These are phyloP conservation scores for Phytophthora cajani DNA, from an alignment of 352 stramenopile species.

Conservation along the genomic window DNA sequence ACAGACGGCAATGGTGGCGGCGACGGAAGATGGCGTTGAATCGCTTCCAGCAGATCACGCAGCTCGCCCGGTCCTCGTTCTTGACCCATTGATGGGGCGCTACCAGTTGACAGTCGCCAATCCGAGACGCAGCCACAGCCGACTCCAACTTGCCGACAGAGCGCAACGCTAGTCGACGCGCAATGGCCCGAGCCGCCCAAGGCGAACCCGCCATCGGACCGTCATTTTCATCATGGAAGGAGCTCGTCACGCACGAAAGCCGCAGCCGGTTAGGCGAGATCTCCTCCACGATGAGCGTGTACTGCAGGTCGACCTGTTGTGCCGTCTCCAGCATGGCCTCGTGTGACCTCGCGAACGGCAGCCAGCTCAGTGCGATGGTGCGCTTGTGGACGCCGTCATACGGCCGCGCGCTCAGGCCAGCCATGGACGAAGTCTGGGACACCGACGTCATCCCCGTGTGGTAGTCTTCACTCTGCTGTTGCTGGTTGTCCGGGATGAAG, in stretches of 20 bases:
- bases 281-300: conserved; percentile 72
- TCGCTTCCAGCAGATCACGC: conserved; percentile 72
- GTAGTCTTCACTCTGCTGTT: conserved; percentile 13
- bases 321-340: conserved; percentile 33
- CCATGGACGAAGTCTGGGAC: conserved; percentile 31
- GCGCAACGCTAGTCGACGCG: conserved; percentile 49
- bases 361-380: conserved; percentile 65
- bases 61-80: conserved; percentile 60
- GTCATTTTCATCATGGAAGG: conserved; percentile 56
- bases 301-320: conserved; percentile 59
- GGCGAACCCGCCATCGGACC: conserved; percentile 34
- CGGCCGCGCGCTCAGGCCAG: conserved; percentile 33
- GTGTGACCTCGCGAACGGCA: conserved; percentile 52
- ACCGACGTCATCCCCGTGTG: conserved; percentile 22
- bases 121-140: conserved; percentile 52
- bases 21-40: conserved; percentile 65
- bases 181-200: conserved; percentile 45
- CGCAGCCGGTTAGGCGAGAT: conserved; percentile 51
- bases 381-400: conserved; percentile 63
- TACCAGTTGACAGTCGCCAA: conserved; percentile 53
- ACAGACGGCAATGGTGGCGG: conserved; percentile 72
- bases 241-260: conserved; percentile 64
- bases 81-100: conserved; percentile 66
- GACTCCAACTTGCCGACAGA: conserved; percentile 58
- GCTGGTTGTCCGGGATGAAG: conserved; percentile 49